Base-by-base conservation (phyloP, 768 basidiomycete species). In the Termitomyces sp. region DNA sequence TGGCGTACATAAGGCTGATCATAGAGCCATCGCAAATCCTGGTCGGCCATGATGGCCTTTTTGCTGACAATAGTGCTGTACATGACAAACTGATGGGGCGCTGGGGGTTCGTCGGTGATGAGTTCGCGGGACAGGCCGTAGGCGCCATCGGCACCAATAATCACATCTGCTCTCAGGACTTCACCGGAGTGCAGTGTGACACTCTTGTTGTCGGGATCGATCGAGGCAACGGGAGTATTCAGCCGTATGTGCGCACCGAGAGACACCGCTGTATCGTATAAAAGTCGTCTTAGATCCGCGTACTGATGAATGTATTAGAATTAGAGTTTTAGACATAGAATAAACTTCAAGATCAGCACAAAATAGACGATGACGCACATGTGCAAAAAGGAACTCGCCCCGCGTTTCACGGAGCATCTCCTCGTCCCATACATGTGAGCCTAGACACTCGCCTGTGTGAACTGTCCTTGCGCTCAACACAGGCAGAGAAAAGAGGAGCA, bases 141-240 rank as follows among this genome's bases (percentile, higher is more conserved):
- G 1, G 42, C 39, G n/a, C 84, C 84, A 57, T 85, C 84, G 1
- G 84, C 83, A 23, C 83, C 83, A 33, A 86, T 66, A 46, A 86
- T 69, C 13, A 84, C 72, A 61, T 86, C 77, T 12, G 75, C 79
- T 6, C 54, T 63, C 12, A 83, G 48, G 5, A 63, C 69, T 38
- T 75, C 66, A 7, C 84, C 83, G 5, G 67, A 69, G 15, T 65
- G 69, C 1, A 76, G 58, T 1, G 61, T 72, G 13, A 77, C 72
- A 31, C 57, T 64, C 22, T 68, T 61, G 23, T 51, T 52, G 12
- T 65, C 54, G 11, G 67, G 52, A 36, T 74, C 68, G 31, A 74
- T 58, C 0, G 57, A 56, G 2, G 61, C 57, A 0, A 76, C 78
- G 18, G 45, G 65, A 16, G 66, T 52, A 31, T 70, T 67, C 16